Conservation (phyloP, 768 basidiomycete genomes). For the Harrya chromipes region DNA sequence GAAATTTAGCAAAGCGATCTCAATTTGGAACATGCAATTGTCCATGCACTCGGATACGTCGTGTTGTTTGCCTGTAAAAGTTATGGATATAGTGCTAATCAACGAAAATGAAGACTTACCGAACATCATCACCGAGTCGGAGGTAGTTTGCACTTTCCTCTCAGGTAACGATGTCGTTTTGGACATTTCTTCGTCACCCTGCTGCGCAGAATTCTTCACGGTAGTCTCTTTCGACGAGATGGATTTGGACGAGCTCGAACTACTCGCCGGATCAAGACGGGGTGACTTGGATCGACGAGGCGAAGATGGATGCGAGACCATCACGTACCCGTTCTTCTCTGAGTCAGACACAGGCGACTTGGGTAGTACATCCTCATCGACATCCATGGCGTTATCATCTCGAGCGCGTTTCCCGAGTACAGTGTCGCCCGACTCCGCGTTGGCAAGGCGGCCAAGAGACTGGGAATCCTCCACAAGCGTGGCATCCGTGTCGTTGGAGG, state of each 20-base stretch:
- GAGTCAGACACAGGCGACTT: slow-evolving; percentile 28
- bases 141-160: slow-evolving; percentile 46
- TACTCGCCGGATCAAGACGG: slow-evolving; percentile 28
- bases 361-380: slow-evolving; percentile 43
- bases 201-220: slow-evolving; percentile 24
- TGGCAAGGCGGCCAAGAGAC: slow-evolving; percentile 23
- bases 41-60: slow-evolving; percentile 99
- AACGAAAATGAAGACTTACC: slow-evolving; percentile 45
- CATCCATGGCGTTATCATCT: slow-evolving; percentile 49
- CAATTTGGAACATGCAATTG: slow-evolving; percentile 98
- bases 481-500: slow-evolving; percentile 85
- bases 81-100: not conserved
- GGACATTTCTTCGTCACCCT: slow-evolving; percentile 22
- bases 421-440: slow-evolving; percentile 39
- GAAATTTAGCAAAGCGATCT: slow-evolving; percentile 83
- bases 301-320: slow-evolving; percentile 37
- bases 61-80: slow-evolving; percentile 78
- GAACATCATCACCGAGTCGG: slow-evolving; percentile 88
- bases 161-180: slow-evolving; percentile 59
- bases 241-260: slow-evolving; percentile 27
- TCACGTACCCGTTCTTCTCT: slow-evolving; percentile 44
- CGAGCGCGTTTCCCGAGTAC: slow-evolving; percentile 71
- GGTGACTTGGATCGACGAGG: slow-evolving; percentile 36
- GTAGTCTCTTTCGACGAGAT: slow-evolving; percentile 29
- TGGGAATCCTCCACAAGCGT: slow-evolving; percentile 80